Conservation (phyloP, 176 grass and related monocot genomes). For the Zoysia japonica region DNA sequence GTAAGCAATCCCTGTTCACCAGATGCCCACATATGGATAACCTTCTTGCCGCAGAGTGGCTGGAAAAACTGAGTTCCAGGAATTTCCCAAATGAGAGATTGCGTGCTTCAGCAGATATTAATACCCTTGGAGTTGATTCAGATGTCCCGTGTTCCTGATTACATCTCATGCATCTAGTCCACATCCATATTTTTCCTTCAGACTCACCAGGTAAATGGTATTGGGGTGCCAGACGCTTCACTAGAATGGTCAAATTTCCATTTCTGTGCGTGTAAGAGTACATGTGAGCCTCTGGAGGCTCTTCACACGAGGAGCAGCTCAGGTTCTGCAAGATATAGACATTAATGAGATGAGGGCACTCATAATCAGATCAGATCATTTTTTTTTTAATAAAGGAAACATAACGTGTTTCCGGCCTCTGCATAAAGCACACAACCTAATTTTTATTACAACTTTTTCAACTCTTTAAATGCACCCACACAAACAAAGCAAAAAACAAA, state of each 20-base stretch:
- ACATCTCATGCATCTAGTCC: slow-evolving; percentile 94
- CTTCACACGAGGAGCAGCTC: slow-evolving; percentile 66
- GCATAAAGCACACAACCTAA: no score
- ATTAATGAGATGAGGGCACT: slow-evolving; percentile 28
- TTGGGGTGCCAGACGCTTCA: slow-evolving; percentile 51
- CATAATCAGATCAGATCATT: slow-evolving; percentile 24
- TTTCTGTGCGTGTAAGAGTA: slow-evolving; percentile 88
- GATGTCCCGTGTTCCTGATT: slow-evolving; percentile 56
- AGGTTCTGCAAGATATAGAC: slow-evolving; percentile 55
- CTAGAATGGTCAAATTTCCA: slow-evolving; percentile 83
- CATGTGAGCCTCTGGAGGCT: slow-evolving; percentile 70
- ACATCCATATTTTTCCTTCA: slow-evolving; percentile 99
- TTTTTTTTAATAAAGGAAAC: background rate
- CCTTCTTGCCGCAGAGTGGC: slow-evolving; percentile 83
- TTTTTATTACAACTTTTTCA: no score
- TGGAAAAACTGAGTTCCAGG: slow-evolving; percentile 93
- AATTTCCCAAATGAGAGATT: slow-evolving; percentile 99
- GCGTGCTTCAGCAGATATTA: slow-evolving; percentile 76
- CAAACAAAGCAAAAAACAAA: no score
- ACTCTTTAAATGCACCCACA: no score
- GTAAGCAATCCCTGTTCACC: slow-evolving; percentile 90
- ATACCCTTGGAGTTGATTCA: slow-evolving; percentile 71
- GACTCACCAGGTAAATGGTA: slow-evolving; percentile 63
- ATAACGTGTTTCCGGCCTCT: no score
- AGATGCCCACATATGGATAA: slow-evolving; percentile 93